Conservation (phyloP, 2,329 filamentous ascomycete species). For the Dactylonectria macrodidyma region DNA sequence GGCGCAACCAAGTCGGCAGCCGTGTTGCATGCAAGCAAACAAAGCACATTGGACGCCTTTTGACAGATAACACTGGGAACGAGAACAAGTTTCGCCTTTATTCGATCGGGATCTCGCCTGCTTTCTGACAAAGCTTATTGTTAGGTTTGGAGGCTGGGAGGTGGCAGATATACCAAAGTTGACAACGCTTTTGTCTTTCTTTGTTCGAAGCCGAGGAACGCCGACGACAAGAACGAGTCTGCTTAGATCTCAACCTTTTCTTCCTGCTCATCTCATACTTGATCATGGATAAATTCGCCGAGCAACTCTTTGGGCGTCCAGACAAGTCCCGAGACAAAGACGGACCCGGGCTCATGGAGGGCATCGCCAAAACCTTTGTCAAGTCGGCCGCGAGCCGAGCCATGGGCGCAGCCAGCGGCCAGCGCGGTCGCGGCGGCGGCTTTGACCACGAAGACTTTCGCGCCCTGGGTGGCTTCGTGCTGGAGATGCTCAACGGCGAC, state of each 20-base stretch:
- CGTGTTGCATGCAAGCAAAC: slow-evolving; percentile 3
- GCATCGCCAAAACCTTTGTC: slow-evolving; percentile 42
- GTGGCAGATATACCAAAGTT: not conserved
- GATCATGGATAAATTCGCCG: slow-evolving; percentile 43
- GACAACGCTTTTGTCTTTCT: not conserved
- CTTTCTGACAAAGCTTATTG: not conserved
- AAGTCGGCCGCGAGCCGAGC: slow-evolving; percentile 44
- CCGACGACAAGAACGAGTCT: not conserved
- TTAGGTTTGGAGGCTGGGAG: not conserved
- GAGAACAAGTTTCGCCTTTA: not conserved
- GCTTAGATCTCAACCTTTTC: not conserved
- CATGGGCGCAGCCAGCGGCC: slow-evolving; percentile 32
- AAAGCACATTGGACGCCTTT: not conserved
- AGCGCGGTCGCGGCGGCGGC: slow-evolving; percentile 17
- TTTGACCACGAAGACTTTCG: slow-evolving; percentile 43
- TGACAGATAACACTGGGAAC: not conserved
- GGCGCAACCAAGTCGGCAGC: slow-evolving; percentile 2
- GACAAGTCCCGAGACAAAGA: slow-evolving; percentile 30
- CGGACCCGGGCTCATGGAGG: slow-evolving; percentile 42
- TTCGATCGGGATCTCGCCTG: not conserved
- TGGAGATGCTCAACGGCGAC: slow-evolving; percentile 40
- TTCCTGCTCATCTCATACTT: not conserved
- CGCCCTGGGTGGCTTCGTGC: slow-evolving; percentile 42
- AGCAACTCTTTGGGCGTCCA: slow-evolving; percentile 43
- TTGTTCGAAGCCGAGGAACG: not conserved